These are phyloP conservation scores for Aquilaria malaccensis DNA, from an alignment of 345 rosid genomes.

Conservation along the genomic window DNA sequence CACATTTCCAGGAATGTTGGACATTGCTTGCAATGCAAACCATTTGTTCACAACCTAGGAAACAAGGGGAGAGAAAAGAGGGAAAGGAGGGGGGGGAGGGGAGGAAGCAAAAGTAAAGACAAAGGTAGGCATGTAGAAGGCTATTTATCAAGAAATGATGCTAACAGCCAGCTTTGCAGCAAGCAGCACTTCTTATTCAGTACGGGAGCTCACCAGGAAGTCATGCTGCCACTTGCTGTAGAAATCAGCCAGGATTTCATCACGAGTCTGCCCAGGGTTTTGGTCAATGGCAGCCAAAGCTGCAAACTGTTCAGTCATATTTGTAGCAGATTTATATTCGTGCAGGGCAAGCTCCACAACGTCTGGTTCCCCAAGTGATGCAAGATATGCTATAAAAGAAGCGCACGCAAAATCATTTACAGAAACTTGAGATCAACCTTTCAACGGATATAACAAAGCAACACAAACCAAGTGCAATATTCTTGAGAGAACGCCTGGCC, in stretches of 20 bases:
- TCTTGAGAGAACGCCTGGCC: constrained; percentile 90
- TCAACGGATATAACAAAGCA: background rate
- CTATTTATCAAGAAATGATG: too few relatives aligned
- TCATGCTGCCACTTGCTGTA: constrained; percentile 82
- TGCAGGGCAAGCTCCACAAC: constrained; percentile 43
- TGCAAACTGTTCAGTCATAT: constrained; percentile 89
- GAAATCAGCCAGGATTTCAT: constrained; percentile 76
- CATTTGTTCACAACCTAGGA: constrained; percentile 91
- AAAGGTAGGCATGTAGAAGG: background rate
- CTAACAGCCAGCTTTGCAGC: too few relatives aligned
- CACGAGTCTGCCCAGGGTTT: constrained; percentile 71
- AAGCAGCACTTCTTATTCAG: too few relatives aligned
- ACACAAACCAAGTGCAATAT: constrained; percentile 69
- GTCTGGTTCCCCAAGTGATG: constrained; percentile 68
- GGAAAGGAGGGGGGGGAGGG: background rate
- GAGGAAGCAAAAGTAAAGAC: background rate
- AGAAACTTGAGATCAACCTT: background rate
- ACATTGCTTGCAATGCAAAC: constrained; percentile 90
- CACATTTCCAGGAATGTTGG: constrained; percentile 78
- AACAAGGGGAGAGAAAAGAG: background rate
- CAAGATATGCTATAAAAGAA: constrained; percentile 61
- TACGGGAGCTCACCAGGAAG: constrained; percentile 51
- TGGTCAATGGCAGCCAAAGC: constrained; percentile 87
- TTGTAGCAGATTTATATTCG: constrained; percentile 77
- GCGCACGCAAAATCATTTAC: background rate